Evolutionary conservation across 768 basidiomycete genomes (phyloP).

Genomic region (Galerina marginata): DNA sequence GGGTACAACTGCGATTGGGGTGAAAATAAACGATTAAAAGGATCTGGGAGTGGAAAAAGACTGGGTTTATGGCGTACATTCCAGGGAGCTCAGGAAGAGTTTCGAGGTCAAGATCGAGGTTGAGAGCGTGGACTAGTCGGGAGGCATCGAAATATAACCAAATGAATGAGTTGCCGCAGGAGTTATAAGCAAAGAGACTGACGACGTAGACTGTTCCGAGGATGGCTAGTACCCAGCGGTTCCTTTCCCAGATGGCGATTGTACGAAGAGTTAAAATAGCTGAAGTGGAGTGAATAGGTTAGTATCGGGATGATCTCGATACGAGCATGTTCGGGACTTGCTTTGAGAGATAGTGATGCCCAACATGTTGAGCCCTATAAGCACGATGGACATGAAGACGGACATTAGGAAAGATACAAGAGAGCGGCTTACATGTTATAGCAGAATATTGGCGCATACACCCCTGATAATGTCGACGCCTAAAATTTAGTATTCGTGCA

Average conservation of each 20-base stretch:
- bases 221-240: conserved; percentile 2
- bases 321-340: background rate
- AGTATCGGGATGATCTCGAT: no score
- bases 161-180: background rate
- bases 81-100: conserved; percentile 1
- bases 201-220: conserved; percentile 15
- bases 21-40: background rate
- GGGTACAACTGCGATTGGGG: background rate
- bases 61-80: background rate
- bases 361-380: conserved; percentile 8
- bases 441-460: conserved; percentile 10
- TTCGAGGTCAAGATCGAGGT: background rate
- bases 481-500: background rate
- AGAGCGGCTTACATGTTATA: conserved; percentile 10
- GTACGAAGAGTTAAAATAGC: conserved; percentile 24
- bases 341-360: conserved; percentile 12
- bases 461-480: background rate
- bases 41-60: background rate
- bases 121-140: background rate
- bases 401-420: background rate
- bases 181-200: background rate
- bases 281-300: background rate
- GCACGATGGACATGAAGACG: background rate
- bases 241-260: conserved; percentile 24
- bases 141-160: no score